These are phyloP conservation scores for Phlebiopsis flavidoalba DNA, from an alignment of 768 basidiomycete genomes.

Conservation along the genomic window DNA sequence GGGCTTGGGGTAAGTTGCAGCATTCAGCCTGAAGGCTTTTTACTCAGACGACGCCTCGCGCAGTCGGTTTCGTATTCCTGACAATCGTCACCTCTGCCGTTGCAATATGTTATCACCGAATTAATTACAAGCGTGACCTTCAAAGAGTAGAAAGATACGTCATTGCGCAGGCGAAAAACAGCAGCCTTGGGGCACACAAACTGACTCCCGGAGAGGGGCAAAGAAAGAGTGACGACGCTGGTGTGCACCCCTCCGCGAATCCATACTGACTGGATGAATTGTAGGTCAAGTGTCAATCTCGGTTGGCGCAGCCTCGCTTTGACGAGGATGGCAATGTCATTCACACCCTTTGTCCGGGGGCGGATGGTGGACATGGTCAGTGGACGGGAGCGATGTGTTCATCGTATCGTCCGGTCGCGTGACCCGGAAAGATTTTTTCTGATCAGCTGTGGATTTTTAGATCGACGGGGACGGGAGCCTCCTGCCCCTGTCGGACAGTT, in stretches of 20 bases:
- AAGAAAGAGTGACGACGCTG: conserved; percentile 52
- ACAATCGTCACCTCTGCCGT: conserved; percentile 64
- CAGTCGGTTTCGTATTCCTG: conserved; percentile 80
- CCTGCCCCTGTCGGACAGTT: conserved; percentile 53
- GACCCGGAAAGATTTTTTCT: conserved; percentile 4
- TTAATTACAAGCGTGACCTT: conserved; percentile 75
- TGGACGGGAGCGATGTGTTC: conserved; percentile 68
- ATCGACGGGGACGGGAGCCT: conserved; percentile 55
- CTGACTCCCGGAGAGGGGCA: conserved; percentile 56
- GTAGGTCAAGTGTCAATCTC: conserved; percentile 70
- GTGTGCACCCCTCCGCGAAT: not conserved
- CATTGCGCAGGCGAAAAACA: conserved; percentile 52
- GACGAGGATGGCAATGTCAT: conserved; percentile 54
- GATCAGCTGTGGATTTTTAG: conserved; percentile 32
- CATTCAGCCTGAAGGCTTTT: not conserved
- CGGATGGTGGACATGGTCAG: conserved; percentile 75
- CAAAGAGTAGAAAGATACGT: conserved; percentile 62
- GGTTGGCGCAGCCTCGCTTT: conserved; percentile 42
- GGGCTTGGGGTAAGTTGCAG: conserved; percentile 63
- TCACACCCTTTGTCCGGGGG: no score
- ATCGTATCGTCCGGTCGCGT: conserved; percentile 47
- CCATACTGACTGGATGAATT: not conserved
- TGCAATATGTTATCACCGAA: conserved; percentile 79
- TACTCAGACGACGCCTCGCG: not conserved
- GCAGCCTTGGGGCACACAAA: conserved; percentile 85